These are phyloP conservation scores for Cystobasidium ongulense DNA, from an alignment of 768 basidiomycete species.

Conservation along the genomic window DNA sequence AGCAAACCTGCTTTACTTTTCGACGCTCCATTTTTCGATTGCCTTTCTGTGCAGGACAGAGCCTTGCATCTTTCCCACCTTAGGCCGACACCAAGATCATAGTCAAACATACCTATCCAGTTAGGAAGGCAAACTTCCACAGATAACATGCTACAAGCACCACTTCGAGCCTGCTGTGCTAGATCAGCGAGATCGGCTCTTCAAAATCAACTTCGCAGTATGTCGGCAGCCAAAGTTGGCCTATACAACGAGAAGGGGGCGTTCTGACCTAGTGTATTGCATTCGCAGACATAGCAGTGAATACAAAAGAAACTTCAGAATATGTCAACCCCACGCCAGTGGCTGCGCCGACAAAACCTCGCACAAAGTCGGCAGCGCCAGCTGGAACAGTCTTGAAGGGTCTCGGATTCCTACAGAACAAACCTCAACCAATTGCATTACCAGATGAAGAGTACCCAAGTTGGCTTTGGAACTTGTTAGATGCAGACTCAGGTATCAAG, in stretches of 20 bases:
- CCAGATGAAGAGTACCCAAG: slow-evolving; percentile 46
- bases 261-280: too few species aligned
- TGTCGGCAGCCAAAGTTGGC: neutral
- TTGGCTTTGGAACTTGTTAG: slow-evolving; percentile 45
- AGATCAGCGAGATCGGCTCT: neutral
- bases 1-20: neutral
- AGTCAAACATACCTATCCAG: too few species aligned
- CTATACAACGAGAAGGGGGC: too few species aligned
- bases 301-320: slow-evolving; percentile 7
- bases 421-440: slow-evolving; percentile 45
- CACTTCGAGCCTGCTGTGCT: neutral
- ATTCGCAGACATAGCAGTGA: slow-evolving; percentile 1
- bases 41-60: too few species aligned
- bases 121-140: too few species aligned
- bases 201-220: neutral
- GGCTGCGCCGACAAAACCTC: neutral
- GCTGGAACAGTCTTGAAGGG: slow-evolving; percentile 46
- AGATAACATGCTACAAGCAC: neutral
- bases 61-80: too few species aligned
- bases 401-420: slow-evolving; percentile 46
- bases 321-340: slow-evolving; percentile 20
- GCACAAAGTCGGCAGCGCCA: slow-evolving; percentile 32
- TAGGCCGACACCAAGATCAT: too few species aligned
- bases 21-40: too few species aligned
- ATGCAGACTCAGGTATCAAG: neutral